Evolutionary conservation across 108 stramenopile genomes (phyloP).

Genomic region (Cyclotella baltica): DNA sequence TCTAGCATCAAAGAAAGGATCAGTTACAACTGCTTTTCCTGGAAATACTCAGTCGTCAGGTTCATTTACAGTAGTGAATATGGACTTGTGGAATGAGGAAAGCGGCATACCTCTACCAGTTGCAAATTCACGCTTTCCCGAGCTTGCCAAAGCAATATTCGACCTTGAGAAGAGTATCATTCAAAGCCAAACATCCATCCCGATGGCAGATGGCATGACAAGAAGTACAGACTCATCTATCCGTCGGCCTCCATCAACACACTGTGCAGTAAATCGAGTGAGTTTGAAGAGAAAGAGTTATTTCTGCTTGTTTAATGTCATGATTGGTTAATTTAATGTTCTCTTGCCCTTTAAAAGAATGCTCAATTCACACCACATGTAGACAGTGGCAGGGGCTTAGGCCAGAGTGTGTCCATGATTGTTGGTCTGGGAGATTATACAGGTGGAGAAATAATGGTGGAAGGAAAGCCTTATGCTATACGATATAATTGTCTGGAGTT

Average conservation of each 20-base stretch:
- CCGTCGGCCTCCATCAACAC: conserved; percentile 75
- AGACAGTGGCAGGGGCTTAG: conserved; percentile 87
- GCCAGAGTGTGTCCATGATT: conserved; percentile 86
- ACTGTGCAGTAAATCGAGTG: conserved; percentile 88
- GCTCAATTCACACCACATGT: conserved; percentile 94
- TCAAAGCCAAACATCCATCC: conserved; percentile 24
- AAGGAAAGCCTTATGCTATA: conserved; percentile 72
- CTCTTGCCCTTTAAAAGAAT: conserved; percentile 29
- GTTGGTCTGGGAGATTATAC: conserved; percentile 91
- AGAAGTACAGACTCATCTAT: conserved; percentile 76
- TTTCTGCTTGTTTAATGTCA: not conserved
- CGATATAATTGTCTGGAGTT: conserved; percentile 88
- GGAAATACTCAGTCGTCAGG: conserved; percentile 47
- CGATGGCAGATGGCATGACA: conserved; percentile 88
- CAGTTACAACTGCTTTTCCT: conserved; percentile 29
- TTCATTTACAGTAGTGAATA: conserved; percentile 78
- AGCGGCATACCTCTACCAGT: conserved; percentile 50
- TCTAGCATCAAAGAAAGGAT: conserved; percentile 36
- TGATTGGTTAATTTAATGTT: not conserved
- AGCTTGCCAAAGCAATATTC: conserved; percentile 89
- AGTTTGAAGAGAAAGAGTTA: not conserved
- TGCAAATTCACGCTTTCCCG: conserved; percentile 89
- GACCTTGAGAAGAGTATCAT: conserved; percentile 67
- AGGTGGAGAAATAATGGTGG: conserved; percentile 87
- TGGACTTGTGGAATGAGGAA: conserved; percentile 33